A percentile compares a stretch with the other conserved stretches of the same genome.
These are phyloP conservation scores for Microstegium vimineum DNA, from an alignment of 176 grass and related monocot genomes.

Conservation along the genomic window DNA sequence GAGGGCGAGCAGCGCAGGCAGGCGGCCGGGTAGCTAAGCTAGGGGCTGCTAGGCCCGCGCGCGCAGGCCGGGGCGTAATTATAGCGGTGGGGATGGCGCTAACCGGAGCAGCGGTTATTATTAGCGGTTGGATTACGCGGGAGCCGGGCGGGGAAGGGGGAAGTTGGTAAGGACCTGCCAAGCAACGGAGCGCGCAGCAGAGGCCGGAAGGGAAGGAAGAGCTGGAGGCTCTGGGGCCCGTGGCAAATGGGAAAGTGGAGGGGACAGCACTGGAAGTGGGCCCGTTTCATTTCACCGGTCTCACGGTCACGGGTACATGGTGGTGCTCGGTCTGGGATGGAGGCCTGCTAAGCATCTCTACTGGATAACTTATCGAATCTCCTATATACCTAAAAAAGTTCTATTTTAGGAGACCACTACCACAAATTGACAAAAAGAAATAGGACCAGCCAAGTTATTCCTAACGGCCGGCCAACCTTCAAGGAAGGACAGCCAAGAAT, in stretches of 20 bases:
- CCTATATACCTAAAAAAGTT: too few species aligned
- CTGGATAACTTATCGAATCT: too few species aligned
- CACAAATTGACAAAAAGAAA: too few species aligned
- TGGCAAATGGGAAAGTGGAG: background rate
- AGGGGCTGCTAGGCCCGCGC: constrained; percentile 20
- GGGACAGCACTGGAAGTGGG: background rate
- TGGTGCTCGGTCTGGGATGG: too few species aligned
- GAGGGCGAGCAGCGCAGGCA: background rate
- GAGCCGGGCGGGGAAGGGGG: background rate
- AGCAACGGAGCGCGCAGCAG: background rate
- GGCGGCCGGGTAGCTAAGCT: background rate
- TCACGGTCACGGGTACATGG: too few species aligned
- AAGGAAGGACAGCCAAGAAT: too few species aligned
- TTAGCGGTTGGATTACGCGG: constrained; percentile 38
- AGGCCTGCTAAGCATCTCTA: too few species aligned
- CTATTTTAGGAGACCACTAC: too few species aligned
- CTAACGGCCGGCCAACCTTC: too few species aligned
- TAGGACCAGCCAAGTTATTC: too few species aligned
- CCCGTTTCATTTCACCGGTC: background rate
- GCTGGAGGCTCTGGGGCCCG: too few species aligned
- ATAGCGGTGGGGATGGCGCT: constrained; percentile 35
- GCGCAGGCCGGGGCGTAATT: constrained; percentile 26
- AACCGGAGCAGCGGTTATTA: constrained; percentile 5
- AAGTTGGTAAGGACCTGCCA: background rate
- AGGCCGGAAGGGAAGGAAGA: background rate